phyloP scores from a whole-genome alignment of 1,284 basidiomycete species.

The Peniophora sp. region DNA sequence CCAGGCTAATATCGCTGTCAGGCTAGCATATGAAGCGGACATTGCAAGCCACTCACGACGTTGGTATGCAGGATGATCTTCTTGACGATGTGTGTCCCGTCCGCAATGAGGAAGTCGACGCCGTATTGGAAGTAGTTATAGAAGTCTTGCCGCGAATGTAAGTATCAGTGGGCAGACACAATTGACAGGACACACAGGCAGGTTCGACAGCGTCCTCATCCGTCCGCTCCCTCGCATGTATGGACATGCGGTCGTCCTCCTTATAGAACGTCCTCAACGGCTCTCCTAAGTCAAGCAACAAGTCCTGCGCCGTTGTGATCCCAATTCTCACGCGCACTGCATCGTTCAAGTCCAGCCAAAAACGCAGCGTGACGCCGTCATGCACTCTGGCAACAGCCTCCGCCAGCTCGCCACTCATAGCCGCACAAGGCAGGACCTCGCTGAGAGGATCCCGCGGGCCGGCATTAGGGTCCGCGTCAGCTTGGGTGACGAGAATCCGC shows the following conservation, averaged over 20 bases:
- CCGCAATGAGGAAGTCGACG: conserved; percentile 75
- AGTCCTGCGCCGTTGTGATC: conserved; percentile 76
- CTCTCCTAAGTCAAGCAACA: conserved; percentile 70
- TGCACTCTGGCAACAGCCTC: conserved; percentile 66
- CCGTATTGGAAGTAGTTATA: conserved; percentile 91
- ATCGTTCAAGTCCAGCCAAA: conserved; percentile 44
- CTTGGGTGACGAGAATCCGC: conserved; percentile 52
- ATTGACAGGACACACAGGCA: conserved; percentile 17
- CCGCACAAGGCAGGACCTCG: conserved; percentile 52
- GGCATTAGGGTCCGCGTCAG: conserved; percentile 53
- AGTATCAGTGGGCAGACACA: not conserved
- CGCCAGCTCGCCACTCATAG: conserved; percentile 66
- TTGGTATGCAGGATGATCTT: conserved; percentile 86
- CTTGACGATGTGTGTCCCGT: conserved; percentile 61
- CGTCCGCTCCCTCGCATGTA: conserved; percentile 48
- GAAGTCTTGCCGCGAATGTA: conserved; percentile 48
- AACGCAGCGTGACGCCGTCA: conserved; percentile 62
- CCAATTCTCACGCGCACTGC: conserved; percentile 65
- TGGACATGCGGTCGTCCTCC: conserved; percentile 81
- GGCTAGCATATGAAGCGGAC: not conserved
- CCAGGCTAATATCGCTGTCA: conserved; percentile 51
- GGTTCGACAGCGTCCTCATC: conserved; percentile 30
- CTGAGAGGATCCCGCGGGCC: conserved; percentile 56
- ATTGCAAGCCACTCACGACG: conserved; percentile 39
- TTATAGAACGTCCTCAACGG: conserved; percentile 78